Evolutionary conservation across 768 basidiomycete genomes (phyloP).

Genomic region (Trametes coccinea): DNA sequence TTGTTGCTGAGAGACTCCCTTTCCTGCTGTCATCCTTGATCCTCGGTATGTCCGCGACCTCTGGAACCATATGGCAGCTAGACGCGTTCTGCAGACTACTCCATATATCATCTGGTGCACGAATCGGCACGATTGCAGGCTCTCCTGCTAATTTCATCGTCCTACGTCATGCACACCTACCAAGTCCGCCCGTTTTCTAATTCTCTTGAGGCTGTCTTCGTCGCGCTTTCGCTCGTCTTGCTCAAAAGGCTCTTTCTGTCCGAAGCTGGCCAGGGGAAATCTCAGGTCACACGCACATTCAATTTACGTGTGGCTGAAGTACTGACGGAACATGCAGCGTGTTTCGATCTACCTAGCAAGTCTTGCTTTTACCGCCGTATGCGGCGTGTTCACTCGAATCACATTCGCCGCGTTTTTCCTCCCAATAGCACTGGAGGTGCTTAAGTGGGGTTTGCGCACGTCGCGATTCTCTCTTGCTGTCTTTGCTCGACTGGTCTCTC

Average conservation of each 20-base stretch:
- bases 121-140: slow-evolving; percentile 20
- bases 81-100: slow-evolving; percentile 24
- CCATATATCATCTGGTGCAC: slow-evolving; percentile 15
- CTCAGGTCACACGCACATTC: not conserved
- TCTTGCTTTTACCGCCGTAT: slow-evolving; percentile 27
- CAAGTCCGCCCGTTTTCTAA: slow-evolving; percentile 44
- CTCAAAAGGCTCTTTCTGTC: slow-evolving; percentile 24
- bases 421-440: slow-evolving; percentile 33
- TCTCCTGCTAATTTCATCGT: slow-evolving; percentile 37
- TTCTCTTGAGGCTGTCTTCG: slow-evolving; percentile 35
- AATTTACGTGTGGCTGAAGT: fast-evolving
- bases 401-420: slow-evolving; percentile 38
- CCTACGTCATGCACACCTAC: slow-evolving; percentile 39
- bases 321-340: not conserved
- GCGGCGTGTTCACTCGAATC: slow-evolving; percentile 37
- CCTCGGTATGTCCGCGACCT: slow-evolving; percentile 31
- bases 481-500: slow-evolving; percentile 19
- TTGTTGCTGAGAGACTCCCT: slow-evolving; percentile 32
- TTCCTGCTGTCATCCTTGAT: slow-evolving; percentile 35
- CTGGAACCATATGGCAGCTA: not conserved
- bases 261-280: not conserved
- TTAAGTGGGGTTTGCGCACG: slow-evolving; percentile 20
- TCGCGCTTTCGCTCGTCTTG: slow-evolving; percentile 34
- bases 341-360: not conserved
- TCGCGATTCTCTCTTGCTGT: not conserved